Conservation (phyloP, 148 eudicot genomes). For the Drosera capensis region DNA sequence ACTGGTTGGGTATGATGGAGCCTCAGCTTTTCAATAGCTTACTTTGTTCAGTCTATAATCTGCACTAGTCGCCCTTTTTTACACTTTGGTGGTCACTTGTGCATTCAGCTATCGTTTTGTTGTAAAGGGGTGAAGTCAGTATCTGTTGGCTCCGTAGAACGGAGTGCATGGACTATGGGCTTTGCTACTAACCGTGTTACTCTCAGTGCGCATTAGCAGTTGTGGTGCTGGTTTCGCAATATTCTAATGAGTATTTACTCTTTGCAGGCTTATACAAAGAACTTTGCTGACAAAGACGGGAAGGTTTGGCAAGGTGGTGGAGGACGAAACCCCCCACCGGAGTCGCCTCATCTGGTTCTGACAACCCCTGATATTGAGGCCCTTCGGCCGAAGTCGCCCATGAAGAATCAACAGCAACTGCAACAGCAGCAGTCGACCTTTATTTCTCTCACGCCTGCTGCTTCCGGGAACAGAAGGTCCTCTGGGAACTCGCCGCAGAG, state of each 20-base stretch:
- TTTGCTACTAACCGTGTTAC: not conserved
- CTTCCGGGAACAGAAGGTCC: slow-evolving; percentile 33
- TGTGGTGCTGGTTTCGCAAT: not conserved
- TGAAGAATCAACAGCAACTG: slow-evolving; percentile 85
- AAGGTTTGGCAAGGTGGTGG: slow-evolving; percentile 96
- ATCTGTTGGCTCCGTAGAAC: too few relatives aligned
- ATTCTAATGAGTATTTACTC: not conserved
- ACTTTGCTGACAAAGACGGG: slow-evolving; percentile 81
- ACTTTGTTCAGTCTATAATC: too few relatives aligned
- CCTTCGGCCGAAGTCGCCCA: slow-evolving; percentile 89
- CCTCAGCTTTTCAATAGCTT: too few relatives aligned
- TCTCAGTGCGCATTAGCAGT: not conserved
- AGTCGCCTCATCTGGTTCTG: slow-evolving; percentile 78
- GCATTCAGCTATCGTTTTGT: too few relatives aligned
- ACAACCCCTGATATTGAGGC: slow-evolving; percentile 90
- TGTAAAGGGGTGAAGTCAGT: too few relatives aligned
- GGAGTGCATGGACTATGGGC: too few relatives aligned
- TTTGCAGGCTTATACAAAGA: slow-evolving; percentile 54
- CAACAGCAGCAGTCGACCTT: slow-evolving; percentile 64
- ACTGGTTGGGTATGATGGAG: too few relatives aligned
- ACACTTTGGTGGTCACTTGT: too few relatives aligned
- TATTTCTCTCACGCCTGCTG: slow-evolving; percentile 43
- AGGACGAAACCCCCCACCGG: slow-evolving; percentile 94
- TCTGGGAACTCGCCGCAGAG: slow-evolving; percentile 48
- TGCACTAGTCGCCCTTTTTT: too few relatives aligned